Base-by-base conservation (phyloP, 495 filamentous ascomycete genomes). In the Penicillium riverlandense region DNA sequence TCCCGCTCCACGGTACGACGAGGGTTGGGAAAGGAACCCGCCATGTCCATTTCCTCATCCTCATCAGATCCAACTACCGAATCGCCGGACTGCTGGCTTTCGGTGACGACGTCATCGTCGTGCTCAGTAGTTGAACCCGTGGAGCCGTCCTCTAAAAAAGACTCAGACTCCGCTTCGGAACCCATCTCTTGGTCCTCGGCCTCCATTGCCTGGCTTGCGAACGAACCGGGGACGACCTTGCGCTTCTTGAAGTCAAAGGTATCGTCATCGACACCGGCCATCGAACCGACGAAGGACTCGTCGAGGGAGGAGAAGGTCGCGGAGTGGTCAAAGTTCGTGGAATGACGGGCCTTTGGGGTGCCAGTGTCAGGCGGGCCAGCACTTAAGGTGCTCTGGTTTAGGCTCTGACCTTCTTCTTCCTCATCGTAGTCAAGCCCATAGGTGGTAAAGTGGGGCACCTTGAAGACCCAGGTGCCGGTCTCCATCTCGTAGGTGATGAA, bases 391-490 rank as follows among this genome's bases (percentile, higher is more conserved):
- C 75, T 83, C 54, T 75, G 69, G 42, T 67, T 67, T 59, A 69
- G 63, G 56, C 61, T 71, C 60, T 71, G 60, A 65, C 59, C 79
- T 53, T 81, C 77, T 31, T 88, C 85, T 37, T 88, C 84, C 22
- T 87, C 86, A 35, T 90, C 86, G 50, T 92, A 87, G 49, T 89
- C 84, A 39, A 96, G 72, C n/a, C 83, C 89, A 61, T 98, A 98
- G 8, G 89, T 95, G 11, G 89, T 96, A 64, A 90, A 98, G 64
- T 98, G 92, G 47, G 88, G 80, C 33, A 98, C 92, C 13, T 71
- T 82, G 70, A 98, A 98, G 7, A 78, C 76, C 92, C 92, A 98
- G 16, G 85, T 78, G 41, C 92, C 92, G 29, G 79, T 86, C 13
- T 85, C 76, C 33, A 59, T 68, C 34, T 91, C 76, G 62, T 96